Evolutionary conservation across 2,329 filamentous ascomycete species (phyloP).

Genomic region (Teratosphaeria destructans): DNA sequence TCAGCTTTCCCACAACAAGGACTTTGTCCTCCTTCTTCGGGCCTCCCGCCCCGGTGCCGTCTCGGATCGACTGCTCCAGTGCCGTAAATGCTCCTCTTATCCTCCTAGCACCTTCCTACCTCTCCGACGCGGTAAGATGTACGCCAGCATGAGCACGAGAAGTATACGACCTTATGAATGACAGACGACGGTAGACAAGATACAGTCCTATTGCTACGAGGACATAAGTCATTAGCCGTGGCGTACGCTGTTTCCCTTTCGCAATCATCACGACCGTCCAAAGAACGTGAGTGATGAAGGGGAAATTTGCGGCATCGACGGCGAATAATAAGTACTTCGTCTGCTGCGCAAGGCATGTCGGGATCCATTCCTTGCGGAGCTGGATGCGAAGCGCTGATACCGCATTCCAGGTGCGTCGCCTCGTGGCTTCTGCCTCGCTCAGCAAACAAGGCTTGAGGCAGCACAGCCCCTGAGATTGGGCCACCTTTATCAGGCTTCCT

Average conservation of each 20-base stretch:
- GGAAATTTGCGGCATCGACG: neutral
- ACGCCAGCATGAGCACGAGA: neutral
- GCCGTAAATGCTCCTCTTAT: neutral
- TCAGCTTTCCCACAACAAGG: slow-evolving; percentile 1
- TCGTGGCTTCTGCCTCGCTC: neutral
- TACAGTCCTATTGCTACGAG: neutral
- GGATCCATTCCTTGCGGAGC: neutral
- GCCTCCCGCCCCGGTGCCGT: neutral
- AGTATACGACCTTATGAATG: neutral
- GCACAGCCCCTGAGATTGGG: too few relatives aligned
- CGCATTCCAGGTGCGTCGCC: neutral
- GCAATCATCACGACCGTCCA: neutral
- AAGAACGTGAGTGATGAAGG: neutral
- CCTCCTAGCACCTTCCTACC: neutral
- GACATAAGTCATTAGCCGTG: neutral
- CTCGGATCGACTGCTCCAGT: neutral
- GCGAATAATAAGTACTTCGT: neutral
- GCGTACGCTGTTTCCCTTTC: neutral
- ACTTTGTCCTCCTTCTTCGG: neutral
- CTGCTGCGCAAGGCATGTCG: neutral
- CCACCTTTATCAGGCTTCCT: too few relatives aligned
- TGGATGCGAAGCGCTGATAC: neutral
- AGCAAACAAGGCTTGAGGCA: neutral
- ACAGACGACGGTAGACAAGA: neutral
- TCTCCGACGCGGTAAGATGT: neutral